Evolutionary conservation across 257 asterid species (phyloP), one percentile per base, ranked within the genome.

Genomic region (Scutellaria minor): DNA sequence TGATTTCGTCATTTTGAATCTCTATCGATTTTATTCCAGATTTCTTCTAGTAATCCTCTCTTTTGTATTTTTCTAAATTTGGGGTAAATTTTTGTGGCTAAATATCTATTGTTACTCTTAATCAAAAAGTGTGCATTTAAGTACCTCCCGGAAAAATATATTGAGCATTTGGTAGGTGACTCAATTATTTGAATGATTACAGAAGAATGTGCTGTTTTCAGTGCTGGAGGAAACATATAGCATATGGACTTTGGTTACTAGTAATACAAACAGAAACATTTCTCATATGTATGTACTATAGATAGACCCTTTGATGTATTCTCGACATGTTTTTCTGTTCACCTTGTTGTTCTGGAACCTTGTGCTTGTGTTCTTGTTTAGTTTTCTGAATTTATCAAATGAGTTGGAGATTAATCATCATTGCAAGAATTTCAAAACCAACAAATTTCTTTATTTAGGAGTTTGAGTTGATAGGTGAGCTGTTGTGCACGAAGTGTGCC

Each of bases 11-110:
- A 14, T 51, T 65, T 31, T 37, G 15, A 18, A 12, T 31, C 27
- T 47, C 50, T 3, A 12, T 59, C 44, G 42, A 13, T 48, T 9
- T 63, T 5, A 6, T n/a, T 44, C 54, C n/a, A 63, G 62, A 55
- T 44, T 14, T 66, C 18, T 22, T 22, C 6, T 2, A 42, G 15
- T 58, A 6, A 31, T 53, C 4, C 14, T 10, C 13, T 8, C n/a
- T 10, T 55, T 22, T 5, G 40, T 24, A 9, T 8, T n/a, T 2
- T 9, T 42, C 66, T 20, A 9, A 9, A 13, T 20, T 42, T 10
- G 18, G 24, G 70, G 46, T 37, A 55, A 55, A 73, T 62, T 7
- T 18, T 71, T 27, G 47, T 39, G 68, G 44, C 11, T 42, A 5
- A 46, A 58, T 72, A 50, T 56, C 48, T 7, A 13, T 24, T 12